Base-by-base conservation (phyloP, 1,139 yeast genomes). In the Magnusiomyces ingens region DNA sequence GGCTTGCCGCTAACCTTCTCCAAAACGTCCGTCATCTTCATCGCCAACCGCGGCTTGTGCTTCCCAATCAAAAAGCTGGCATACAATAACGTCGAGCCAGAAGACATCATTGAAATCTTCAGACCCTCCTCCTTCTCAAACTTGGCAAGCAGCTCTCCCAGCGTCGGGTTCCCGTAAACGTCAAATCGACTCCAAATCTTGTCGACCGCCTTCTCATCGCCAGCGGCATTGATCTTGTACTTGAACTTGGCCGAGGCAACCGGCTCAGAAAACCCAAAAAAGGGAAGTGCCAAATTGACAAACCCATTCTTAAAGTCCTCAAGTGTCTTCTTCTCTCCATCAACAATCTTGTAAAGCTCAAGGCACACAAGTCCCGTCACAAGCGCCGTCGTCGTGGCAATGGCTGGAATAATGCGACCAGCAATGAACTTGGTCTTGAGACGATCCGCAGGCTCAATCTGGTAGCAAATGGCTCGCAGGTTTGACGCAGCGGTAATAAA, bases 401-500 rank as follows among this genome's bases (percentile, higher is more conserved):
- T 93, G 17, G 99, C 99, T 12, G 99, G 99, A 61, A 93, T 91
- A 61, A 93, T 93, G 71, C 94, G 84, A 53, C 98, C 98, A 19
- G 76, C 76, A 69, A 86, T 85, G 64, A 85, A 83, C 72, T 85
- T 85, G 48, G 94, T 86, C 71, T 81, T 83, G 50, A 80, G 77
- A 50, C 80, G 78, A 67, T 85, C 91, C 17, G 75, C 75, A 8
- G 72, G 66, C 54, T 70, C 58, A 64, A 93, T 91, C 46, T 83
- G 79, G 68, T 94, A 93, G 71, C 91, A 93, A 70, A 83, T 75
- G 36, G 99, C 99, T 69, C 99, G 83, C 71, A 95, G 82, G 69
- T 93, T 93, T 2, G 98, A 91, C 22, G 97, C 96, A 17, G 99
- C 95, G n/a, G 94, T 77, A 62, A 93, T 94, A 70, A 94, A 93